Evolutionary conservation across 1,139 yeast genomes (phyloP).

Genomic region (Hyphopichia buzzinii): DNA sequence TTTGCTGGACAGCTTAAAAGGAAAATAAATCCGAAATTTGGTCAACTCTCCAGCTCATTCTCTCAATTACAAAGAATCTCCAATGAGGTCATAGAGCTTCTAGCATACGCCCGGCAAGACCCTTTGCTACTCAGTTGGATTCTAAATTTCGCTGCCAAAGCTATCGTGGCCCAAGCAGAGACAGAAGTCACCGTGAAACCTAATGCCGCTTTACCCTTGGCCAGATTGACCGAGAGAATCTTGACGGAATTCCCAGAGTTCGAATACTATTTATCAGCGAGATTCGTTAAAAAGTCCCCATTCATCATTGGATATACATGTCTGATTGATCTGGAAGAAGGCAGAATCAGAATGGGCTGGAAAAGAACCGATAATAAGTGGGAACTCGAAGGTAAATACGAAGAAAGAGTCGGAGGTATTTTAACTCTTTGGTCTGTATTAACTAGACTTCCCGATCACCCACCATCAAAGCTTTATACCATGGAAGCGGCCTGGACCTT

Average conservation of each 20-base stretch:
- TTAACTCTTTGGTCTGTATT: constrained; percentile 77
- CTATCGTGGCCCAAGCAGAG: constrained; percentile 87
- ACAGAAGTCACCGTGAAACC: constrained; percentile 84
- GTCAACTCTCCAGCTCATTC: constrained; percentile 78
- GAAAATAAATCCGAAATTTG: constrained; percentile 82
- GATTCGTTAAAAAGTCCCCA: constrained; percentile 91
- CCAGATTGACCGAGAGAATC: constrained; percentile 57
- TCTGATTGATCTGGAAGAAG: constrained; percentile 75
- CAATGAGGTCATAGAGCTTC: constrained; percentile 46
- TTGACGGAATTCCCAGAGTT: constrained; percentile 63
- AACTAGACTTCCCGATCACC: constrained; percentile 38
- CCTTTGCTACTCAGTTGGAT: constrained; percentile 67
- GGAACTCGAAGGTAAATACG: constrained; percentile 76
- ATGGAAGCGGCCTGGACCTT: constrained; percentile 67
- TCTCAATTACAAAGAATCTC: constrained; percentile 55
- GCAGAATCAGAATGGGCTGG: constrained; percentile 87
- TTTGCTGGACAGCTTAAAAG: constrained; percentile 52
- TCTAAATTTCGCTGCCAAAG: constrained; percentile 78
- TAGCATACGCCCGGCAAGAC: constrained; percentile 44
- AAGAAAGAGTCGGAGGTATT: constrained; percentile 86
- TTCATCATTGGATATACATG: constrained; percentile 79
- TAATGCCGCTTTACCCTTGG: constrained; percentile 77
- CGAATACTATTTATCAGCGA: constrained; percentile 65
- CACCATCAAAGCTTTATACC: constrained; percentile 17
- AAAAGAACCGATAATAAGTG: constrained; percentile 62